A percentile compares a stretch with the other conserved stretches of the same genome.
Evolutionary conservation across 345 rosid species (phyloP).

Genomic region (Heritiera fomes): DNA sequence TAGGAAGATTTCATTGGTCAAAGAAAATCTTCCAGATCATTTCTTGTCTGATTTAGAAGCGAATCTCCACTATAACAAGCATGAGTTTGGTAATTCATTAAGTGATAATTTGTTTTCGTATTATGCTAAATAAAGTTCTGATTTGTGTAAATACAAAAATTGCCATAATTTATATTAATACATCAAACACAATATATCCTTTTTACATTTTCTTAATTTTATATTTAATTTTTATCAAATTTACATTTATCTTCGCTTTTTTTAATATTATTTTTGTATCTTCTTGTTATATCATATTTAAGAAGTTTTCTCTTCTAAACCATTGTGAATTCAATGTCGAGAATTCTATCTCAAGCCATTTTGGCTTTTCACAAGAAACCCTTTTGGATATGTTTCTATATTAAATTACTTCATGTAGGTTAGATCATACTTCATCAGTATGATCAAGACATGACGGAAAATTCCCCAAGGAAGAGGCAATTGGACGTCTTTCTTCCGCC

Average conservation of each 20-base stretch:
- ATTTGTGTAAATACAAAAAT: too few relatives aligned
- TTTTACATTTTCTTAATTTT: too few relatives aligned
- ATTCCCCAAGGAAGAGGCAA: constrained; percentile 17
- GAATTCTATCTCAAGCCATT: background rate
- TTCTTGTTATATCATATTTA: too few relatives aligned
- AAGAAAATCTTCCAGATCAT: background rate
- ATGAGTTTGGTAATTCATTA: too few relatives aligned
- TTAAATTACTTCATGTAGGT: background rate
- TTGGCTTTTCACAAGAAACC: background rate
- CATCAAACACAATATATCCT: too few relatives aligned
- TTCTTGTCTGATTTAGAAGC: background rate
- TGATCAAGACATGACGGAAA: background rate
- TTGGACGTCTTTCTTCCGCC: background rate
- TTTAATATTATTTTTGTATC: too few relatives aligned
- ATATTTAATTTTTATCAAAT: too few relatives aligned
- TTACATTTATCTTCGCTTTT: too few relatives aligned
- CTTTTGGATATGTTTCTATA: background rate
- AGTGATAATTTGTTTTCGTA: too few relatives aligned
- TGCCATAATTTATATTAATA: too few relatives aligned
- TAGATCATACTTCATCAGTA: background rate
- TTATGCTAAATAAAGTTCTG: too few relatives aligned
- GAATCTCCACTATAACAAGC: background rate
- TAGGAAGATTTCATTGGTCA: background rate
- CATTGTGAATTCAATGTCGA: background rate
- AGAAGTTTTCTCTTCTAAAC: background rate